These are phyloP conservation scores for Clavispora santaluciae DNA, from an alignment of 805 yeast species.

Conservation along the genomic window DNA sequence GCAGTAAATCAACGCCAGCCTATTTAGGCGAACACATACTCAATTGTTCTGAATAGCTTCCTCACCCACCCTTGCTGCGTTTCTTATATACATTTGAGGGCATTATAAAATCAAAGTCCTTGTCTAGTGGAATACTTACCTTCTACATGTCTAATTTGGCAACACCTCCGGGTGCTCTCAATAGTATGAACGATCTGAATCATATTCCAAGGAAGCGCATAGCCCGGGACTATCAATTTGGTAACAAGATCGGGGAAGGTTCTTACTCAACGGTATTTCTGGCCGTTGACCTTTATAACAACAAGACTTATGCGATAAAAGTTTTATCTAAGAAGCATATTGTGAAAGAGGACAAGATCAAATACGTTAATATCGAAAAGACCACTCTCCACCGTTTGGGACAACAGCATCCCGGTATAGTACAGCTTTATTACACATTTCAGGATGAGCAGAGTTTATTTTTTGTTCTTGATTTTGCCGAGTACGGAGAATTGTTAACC, in stretches of 20 bases:
- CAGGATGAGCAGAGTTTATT: conserved; percentile 86
- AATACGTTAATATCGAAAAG: conserved; percentile 94
- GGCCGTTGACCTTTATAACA: conserved; percentile 72
- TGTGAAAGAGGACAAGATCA: conserved; percentile 88
- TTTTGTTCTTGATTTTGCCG: conserved; percentile 90
- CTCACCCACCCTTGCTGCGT: neutral
- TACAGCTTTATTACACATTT: conserved; percentile 86
- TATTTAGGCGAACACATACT: neutral
- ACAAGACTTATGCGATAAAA: conserved; percentile 82
- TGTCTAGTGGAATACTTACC: neutral
- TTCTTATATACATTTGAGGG: too few relatives aligned
- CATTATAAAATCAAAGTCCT: too few relatives aligned
- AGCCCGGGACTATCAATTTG: conserved; percentile 85
- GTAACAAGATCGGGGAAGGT: conserved; percentile 89
- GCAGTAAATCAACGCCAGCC: conserved; percentile 2
- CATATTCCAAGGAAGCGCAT: conserved; percentile 25
- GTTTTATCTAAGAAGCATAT: conserved; percentile 89
- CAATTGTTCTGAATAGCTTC: neutral
- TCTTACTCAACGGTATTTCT: conserved; percentile 91
- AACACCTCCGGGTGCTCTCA: neutral
- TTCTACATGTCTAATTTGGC: neutral
- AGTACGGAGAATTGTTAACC: conserved; percentile 88
- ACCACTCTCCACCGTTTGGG: conserved; percentile 83
- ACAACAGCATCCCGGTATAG: conserved; percentile 87
- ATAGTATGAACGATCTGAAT: neutral